Evolutionary conservation across 139 green algal genomes (phyloP).

Genomic region (Monoraphidium neglectum): DNA sequence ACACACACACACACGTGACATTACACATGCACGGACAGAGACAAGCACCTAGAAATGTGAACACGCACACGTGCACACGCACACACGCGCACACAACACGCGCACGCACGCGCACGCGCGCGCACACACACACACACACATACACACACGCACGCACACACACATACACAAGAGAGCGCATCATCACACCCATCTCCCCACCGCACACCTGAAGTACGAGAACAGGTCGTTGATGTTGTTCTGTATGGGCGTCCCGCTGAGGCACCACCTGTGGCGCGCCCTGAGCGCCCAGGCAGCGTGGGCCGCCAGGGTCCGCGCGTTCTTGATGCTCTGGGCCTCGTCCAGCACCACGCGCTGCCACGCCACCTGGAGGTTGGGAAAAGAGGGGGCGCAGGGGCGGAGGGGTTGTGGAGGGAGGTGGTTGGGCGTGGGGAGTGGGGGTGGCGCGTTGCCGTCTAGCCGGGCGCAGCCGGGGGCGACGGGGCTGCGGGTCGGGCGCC

Average conservation of each 20-base stretch:
- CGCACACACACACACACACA: too few species aligned
- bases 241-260: conserved; percentile 93
- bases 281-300: conserved; percentile 67
- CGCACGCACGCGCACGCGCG: too few species aligned
- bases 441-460: not conserved
- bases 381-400: not conserved
- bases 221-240: conserved; percentile 94
- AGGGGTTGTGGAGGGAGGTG: too few species aligned
- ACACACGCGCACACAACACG: too few species aligned
- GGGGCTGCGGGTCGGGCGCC: not conserved
- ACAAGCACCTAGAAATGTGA: too few species aligned
- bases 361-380: conserved; percentile 26
- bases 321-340: conserved; percentile 96
- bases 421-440: not conserved
- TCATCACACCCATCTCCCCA: not conserved
- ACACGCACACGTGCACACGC: too few species aligned
- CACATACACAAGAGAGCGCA: too few species aligned
- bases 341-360: conserved; percentile 89
- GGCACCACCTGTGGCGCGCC: conserved; percentile 80
- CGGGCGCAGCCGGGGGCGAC: not conserved
- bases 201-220: conserved; percentile 80
- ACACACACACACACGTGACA: too few species aligned
- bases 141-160: too few species aligned
- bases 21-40: too few species aligned
- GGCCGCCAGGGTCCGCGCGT: conserved; percentile 71